Percentiles rank a stretch among this genome's conserved stretches.
Conservation (phyloP, 169 alveolate genomes). For the Theileria parva region DNA sequence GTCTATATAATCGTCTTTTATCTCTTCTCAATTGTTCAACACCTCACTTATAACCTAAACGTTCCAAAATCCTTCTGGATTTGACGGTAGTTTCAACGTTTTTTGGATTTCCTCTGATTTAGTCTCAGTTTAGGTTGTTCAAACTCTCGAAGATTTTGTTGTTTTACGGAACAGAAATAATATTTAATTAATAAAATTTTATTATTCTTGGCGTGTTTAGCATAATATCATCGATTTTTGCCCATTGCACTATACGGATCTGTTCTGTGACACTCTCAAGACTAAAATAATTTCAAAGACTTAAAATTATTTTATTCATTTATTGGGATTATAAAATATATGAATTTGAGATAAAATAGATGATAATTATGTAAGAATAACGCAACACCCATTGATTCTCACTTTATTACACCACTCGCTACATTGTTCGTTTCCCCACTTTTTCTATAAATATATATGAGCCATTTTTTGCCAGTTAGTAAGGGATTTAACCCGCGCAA, state of each 20-base stretch:
- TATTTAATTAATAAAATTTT: too few relatives aligned
- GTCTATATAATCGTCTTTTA: not conserved
- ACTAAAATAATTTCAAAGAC: not conserved
- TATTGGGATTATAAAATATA: not conserved
- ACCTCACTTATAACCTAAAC: not conserved
- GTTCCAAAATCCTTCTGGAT: not conserved
- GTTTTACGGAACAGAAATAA: not conserved
- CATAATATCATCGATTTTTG: not conserved
- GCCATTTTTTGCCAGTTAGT: conserved; percentile 66
- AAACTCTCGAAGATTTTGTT: not conserved
- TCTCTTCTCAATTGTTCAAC: not conserved
- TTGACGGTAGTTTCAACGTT: not conserved
- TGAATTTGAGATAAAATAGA: not conserved
- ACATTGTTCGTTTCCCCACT: not conserved
- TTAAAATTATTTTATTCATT: not conserved
- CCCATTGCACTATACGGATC: not conserved
- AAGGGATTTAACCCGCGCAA: conserved; percentile 59
- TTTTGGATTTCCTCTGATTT: not conserved
- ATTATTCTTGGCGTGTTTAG: not conserved
- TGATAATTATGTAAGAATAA: not conserved
- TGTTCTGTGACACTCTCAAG: not conserved
- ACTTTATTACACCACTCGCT: not conserved
- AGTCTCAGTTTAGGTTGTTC: not conserved
- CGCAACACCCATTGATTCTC: not conserved
- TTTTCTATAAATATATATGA: conserved; percentile 39